A percentile compares a stretch with the other conserved stretches of the same genome.
Evolutionary conservation across 805 yeast species (phyloP).

Genomic region (Wickerhamiella brachini): DNA sequence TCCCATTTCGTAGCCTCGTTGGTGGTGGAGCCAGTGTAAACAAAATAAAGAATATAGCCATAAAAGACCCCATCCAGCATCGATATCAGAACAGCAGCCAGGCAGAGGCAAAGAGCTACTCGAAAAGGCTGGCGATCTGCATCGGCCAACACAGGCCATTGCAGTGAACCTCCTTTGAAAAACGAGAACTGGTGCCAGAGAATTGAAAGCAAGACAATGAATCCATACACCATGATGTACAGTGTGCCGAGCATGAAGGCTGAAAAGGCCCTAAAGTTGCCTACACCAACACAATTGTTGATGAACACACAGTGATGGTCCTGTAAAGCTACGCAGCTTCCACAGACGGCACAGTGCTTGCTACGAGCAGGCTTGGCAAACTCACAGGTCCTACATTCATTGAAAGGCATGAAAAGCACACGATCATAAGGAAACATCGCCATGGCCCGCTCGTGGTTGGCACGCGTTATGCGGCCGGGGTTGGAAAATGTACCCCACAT

Average conservation of each 20-base stretch:
- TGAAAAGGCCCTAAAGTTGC: conserved; percentile 50
- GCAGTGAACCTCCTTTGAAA: neutral
- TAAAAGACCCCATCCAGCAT: conserved; percentile 34
- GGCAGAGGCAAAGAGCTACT: conserved; percentile 25
- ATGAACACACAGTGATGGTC: conserved; percentile 57
- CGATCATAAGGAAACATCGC: conserved; percentile 31
- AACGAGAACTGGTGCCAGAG: conserved; percentile 1
- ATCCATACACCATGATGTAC: conserved; percentile 33
- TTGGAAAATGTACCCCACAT: conserved; percentile 23
- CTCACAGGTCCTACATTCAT: conserved; percentile 36
- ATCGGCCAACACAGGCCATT: conserved; percentile 7
- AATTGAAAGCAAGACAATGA: conserved; percentile 20
- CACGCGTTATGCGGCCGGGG: conserved; percentile 26
- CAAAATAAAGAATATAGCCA: conserved; percentile 33
- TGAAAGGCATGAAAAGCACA: conserved; percentile 37
- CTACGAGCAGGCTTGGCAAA: conserved; percentile 42
- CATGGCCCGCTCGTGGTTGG: conserved; percentile 18
- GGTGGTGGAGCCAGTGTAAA: conserved; percentile 59
- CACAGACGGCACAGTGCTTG: conserved; percentile 44
- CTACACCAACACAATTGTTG: conserved; percentile 46
- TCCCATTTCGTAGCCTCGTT: conserved; percentile 66
- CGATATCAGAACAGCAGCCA: conserved; percentile 33
- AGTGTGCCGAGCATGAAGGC: conserved; percentile 39
- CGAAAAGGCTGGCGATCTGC: conserved; percentile 8
- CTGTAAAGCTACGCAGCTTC: conserved; percentile 32